A percentile compares a stretch with the other conserved stretches of the same genome.
Evolutionary conservation across 2,329 filamentous ascomycete species (phyloP).

Genomic region (Fusarium protoensiforme): DNA sequence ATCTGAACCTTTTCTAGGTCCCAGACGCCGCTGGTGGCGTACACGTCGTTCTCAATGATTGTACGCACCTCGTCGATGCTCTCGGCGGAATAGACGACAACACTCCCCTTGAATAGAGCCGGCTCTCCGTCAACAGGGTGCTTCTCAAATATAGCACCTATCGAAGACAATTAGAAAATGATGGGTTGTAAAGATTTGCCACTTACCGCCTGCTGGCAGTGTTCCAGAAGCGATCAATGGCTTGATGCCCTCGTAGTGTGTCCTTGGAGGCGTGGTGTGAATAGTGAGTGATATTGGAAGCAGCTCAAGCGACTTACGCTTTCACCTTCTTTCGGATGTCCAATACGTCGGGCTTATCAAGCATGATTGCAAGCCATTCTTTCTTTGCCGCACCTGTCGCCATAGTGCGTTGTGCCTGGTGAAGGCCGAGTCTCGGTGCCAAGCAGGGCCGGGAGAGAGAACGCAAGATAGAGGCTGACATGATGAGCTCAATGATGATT

Average conservation of each 20-base stretch:
- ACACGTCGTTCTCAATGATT: constrained; percentile 34
- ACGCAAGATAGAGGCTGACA: neutral
- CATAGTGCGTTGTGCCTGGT: constrained; percentile 5
- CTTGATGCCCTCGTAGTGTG: constrained; percentile 30
- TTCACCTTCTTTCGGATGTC: constrained; percentile 17
- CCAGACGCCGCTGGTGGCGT: constrained; percentile 36
- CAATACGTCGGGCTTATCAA: constrained; percentile 15
- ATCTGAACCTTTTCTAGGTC: constrained; percentile 39
- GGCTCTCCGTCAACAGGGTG: constrained; percentile 23
- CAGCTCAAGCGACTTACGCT: neutral
- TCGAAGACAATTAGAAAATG: neutral
- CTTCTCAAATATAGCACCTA: constrained; percentile 28
- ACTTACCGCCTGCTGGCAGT: constrained; percentile 25
- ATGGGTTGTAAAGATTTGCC: neutral
- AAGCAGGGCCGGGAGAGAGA: neutral
- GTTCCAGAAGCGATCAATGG: constrained; percentile 28
- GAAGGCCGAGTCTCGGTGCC: neutral
- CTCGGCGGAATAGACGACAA: constrained; percentile 14
- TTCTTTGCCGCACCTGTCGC: neutral
- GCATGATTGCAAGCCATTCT: constrained; percentile 18
- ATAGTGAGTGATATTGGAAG: neutral
- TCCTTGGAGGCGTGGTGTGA: neutral
- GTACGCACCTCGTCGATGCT: constrained; percentile 21
- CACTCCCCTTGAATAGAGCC: constrained; percentile 15
- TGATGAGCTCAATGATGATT: neutral